These are phyloP conservation scores for Lentinula boryana DNA, from an alignment of 768 basidiomycete genomes.

Conservation along the genomic window DNA sequence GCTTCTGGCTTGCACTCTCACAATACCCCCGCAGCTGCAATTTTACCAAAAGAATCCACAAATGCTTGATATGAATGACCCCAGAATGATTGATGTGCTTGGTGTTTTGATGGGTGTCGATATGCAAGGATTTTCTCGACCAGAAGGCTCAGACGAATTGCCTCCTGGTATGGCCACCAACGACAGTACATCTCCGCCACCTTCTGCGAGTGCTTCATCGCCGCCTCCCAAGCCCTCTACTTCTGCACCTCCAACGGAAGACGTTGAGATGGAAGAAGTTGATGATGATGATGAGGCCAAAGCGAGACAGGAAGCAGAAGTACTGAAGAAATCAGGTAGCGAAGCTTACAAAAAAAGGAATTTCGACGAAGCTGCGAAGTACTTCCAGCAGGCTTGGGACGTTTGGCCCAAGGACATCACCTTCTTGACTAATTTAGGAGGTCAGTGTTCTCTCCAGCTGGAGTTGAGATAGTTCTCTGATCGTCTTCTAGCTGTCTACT, in stretches of 20 bases:
- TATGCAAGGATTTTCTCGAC: constrained; percentile 78
- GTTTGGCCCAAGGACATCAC: constrained; percentile 89
- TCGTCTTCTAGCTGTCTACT: constrained; percentile 66
- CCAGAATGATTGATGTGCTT: constrained; percentile 90
- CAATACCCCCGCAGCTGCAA: constrained; percentile 39
- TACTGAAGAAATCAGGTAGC: constrained; percentile 71
- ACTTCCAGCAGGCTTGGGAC: constrained; percentile 90
- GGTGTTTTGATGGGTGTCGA: constrained; percentile 93
- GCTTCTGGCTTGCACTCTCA: constrained; percentile 7
- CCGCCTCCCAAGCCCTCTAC: constrained; percentile 39
- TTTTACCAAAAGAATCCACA: constrained; percentile 63
- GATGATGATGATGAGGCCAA: constrained; percentile 60
- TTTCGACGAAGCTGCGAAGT: constrained; percentile 68
- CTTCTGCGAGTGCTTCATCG: constrained; percentile 34
- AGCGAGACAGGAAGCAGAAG: constrained; percentile 73
- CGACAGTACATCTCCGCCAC: constrained; percentile 23
- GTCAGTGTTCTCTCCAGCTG: constrained; percentile 30
- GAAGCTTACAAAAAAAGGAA: constrained; percentile 83
- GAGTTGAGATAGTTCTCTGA: background rate
- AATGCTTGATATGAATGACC: constrained; percentile 66
- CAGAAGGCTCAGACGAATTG: constrained; percentile 78
- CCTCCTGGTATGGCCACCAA: constrained; percentile 48
- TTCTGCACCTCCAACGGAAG: constrained; percentile 27
- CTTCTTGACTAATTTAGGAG: constrained; percentile 86
- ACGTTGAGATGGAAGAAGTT: constrained; percentile 59